These are phyloP conservation scores for Rhizophagus prolifer DNA, from an alignment of 192 early-diverging fungal species.

Conservation along the genomic window DNA sequence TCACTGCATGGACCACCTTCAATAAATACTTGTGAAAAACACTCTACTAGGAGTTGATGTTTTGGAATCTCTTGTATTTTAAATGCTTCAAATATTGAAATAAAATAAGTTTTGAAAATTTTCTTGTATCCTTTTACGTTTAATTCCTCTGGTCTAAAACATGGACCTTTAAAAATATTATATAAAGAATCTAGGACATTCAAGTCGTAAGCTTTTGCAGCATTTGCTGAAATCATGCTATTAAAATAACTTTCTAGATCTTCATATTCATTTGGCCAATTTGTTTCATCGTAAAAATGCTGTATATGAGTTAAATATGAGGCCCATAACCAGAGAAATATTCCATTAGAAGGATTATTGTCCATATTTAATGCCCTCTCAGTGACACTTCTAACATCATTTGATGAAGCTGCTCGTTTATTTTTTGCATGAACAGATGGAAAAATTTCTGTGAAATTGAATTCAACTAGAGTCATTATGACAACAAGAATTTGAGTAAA, in stretches of 20 bases:
- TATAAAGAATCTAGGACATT: background rate
- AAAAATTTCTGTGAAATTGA: background rate
- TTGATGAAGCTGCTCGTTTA: background rate
- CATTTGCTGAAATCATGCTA: slow-evolving; percentile 6
- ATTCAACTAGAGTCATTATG: slow-evolving; percentile 1
- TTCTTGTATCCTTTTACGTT: slow-evolving; percentile 3
- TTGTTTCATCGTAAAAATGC: background rate
- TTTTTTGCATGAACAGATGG: background rate
- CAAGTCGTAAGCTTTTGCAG: background rate
- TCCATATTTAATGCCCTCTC: background rate
- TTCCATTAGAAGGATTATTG: slow-evolving; percentile 10
- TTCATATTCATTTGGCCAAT: slow-evolving; percentile 5
- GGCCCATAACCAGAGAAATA: slow-evolving; percentile 21
- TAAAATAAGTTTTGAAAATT: slow-evolving; percentile 11
- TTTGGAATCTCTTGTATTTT: background rate
- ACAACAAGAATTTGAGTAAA: slow-evolving; percentile 16
- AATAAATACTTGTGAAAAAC: slow-evolving; percentile 2
- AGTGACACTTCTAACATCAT: slow-evolving; percentile 2
- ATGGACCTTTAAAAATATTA: background rate
- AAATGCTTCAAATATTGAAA: slow-evolving; percentile 12
- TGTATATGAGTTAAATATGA: slow-evolving; percentile 17
- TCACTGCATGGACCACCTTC: background rate
- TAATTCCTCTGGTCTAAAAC: slow-evolving; percentile 12
- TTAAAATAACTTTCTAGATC: slow-evolving; percentile 4
- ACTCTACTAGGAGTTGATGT: slow-evolving; percentile 4